Conservation (phyloP, 139 green algal species). For the Coelastrella sp. region DNA sequence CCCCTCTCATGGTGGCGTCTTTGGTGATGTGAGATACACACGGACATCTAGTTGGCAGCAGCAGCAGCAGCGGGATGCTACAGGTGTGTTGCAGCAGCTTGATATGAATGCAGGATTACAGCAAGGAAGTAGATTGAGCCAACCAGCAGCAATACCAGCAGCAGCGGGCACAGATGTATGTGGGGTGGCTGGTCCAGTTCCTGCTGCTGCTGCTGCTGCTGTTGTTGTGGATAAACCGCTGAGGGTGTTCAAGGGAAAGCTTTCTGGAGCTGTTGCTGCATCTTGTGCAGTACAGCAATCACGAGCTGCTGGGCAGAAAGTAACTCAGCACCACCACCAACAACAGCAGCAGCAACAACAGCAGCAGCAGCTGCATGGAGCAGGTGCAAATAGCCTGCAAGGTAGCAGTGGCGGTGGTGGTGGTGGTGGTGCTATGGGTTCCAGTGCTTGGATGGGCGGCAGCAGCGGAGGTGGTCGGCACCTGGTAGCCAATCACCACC, state of each 20-base stretch:
- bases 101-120: conserved; percentile 18
- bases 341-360: conserved; percentile 6
- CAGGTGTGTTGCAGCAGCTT: conserved; percentile 10
- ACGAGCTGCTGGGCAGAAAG: background rate
- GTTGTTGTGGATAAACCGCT: background rate
- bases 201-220: background rate
- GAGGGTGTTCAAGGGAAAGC: conserved; percentile 30
- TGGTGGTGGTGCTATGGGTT: no score
- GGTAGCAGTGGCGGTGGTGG: no score
- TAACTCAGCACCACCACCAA: background rate
- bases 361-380: conserved; percentile 15
- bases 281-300: background rate
- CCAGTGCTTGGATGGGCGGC: background rate
- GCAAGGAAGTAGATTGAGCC: background rate
- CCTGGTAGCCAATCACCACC: background rate
- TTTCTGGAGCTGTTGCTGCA: conserved; percentile 39
- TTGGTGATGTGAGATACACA: background rate
- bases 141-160: background rate
- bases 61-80: conserved; percentile 6
- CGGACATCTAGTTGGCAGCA: background rate
- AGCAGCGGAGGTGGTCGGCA: background rate
- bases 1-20: background rate
- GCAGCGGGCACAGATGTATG: background rate
- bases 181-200: background rate
- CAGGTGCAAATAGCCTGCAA: no score